Conservation (phyloP, 495 filamentous ascomycete genomes). For the Penicillium flavigenum region DNA sequence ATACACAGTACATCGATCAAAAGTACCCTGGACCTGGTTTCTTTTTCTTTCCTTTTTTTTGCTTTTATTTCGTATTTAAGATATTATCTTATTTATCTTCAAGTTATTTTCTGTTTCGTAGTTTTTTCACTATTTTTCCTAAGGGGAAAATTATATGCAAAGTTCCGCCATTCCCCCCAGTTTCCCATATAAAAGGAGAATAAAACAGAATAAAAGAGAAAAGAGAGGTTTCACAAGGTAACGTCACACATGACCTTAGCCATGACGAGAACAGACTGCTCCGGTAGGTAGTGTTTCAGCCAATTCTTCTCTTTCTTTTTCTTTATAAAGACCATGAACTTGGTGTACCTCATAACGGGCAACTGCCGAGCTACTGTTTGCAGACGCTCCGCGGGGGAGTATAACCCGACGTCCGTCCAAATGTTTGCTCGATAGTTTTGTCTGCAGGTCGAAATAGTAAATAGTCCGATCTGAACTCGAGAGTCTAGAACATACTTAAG, state of each 20-base stretch:
- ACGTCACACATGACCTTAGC: conserved; percentile 39
- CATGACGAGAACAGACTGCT: conserved; percentile 27
- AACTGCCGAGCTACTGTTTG: conserved; percentile 28
- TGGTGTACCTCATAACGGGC: conserved; percentile 13
- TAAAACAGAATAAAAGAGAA: background rate
- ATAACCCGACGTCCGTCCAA: conserved; percentile 19
- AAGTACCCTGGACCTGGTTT: conserved; percentile 14
- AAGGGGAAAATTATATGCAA: conserved; percentile 34
- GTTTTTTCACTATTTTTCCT: conserved; percentile 13
- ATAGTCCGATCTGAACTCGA: conserved; percentile 17
- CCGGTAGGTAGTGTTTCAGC: conserved; percentile 22
- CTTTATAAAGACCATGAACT: background rate
- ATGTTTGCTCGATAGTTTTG: conserved; percentile 33
- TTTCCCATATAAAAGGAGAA: background rate
- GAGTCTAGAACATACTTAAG: conserved; percentile 1
- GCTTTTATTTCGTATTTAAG: conserved; percentile 9
- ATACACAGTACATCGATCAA: background rate
- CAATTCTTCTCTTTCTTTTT: conserved; percentile 7
- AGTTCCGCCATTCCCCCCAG: conserved; percentile 24
- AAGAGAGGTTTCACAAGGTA: conserved; percentile 37
- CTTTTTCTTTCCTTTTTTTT: conserved; percentile 6
- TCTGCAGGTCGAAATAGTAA: conserved; percentile 23
- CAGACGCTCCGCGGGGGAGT: conserved; percentile 24
- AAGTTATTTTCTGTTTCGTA: conserved; percentile 6
- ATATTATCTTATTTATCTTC: conserved; percentile 1